Base-by-base conservation (phyloP, 2,329 filamentous ascomycete genomes). In the Phyllosticta citriasiana region DNA sequence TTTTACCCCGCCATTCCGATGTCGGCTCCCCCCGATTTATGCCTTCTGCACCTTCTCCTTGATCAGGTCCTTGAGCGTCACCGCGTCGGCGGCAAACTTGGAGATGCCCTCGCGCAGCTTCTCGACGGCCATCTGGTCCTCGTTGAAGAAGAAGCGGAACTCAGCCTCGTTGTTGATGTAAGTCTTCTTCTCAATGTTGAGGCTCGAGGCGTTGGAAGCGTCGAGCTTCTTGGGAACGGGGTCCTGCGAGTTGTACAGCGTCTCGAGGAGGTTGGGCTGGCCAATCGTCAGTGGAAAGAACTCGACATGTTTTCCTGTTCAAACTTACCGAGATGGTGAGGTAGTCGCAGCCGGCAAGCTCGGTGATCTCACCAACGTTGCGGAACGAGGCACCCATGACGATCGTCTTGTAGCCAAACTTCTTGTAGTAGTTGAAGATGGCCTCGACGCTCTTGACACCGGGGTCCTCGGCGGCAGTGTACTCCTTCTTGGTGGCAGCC, bases 341-440 rank as follows among this genome's bases (percentile, higher is more conserved):
- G 84, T 99, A 99, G 79, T 99, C 94, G 77, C 92, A 97, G 74
- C 94, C 94, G 75, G 93, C 93, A 65, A 99, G 86, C 84, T 99
- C 94, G 55, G 91, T 97, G 79, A 99, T 96, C 83, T 99, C 94
- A 73, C 94, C 94, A 66, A 81, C 81, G 83, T 88, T 97, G 77
- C 94, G 87, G 91, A 99, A 99, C 51, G 92, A 97, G 69, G 94
- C 94, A 74, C 94, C 94, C 94, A 99, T 99, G 79, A 99, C 94
- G 71, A 97, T 97, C 77, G 94, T 99, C 72, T 96, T 96, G 88
- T 99, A 97, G 77, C 89, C 91, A 78, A 82, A 90, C 85, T 97
- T 97, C 90, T 99, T 99, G 88, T 99, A 99, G 89, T 99, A 99
- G 86, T 99, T 94, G 87, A 88, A 99, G 82, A 99, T 99, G 78